phyloP scores from a whole-genome alignment of 163 green algal genomes.

The Botryococcus braunii region DNA sequence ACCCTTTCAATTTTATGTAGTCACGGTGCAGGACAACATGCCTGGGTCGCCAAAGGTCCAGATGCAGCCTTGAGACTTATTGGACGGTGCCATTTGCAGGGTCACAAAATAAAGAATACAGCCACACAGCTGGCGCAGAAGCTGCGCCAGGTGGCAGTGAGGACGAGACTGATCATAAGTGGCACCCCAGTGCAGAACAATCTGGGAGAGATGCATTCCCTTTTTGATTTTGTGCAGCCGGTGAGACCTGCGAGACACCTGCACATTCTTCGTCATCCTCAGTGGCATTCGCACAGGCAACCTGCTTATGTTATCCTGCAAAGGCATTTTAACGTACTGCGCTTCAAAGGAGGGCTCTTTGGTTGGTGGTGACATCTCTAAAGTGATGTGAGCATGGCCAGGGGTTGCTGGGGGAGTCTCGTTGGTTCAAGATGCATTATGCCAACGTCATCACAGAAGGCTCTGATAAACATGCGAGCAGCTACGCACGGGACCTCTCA shows the following conservation, averaged over 20 bases:
- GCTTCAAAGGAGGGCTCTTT: too few relatives aligned
- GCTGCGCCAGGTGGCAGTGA: constrained; percentile 51
- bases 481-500: constrained; percentile 20
- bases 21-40: too few relatives aligned
- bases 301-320: too few relatives aligned
- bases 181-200: constrained; percentile 95
- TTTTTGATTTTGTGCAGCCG: constrained; percentile 70
- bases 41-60: too few relatives aligned
- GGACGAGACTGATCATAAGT: constrained; percentile 69
- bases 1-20: too few relatives aligned
- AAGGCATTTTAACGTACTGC: too few relatives aligned
- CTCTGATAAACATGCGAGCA: constrained; percentile 44
- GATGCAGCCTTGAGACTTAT: too few relatives aligned
- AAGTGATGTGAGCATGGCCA: too few relatives aligned
- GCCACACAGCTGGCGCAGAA: constrained; percentile 68
- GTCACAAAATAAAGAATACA: constrained; percentile 87
- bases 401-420: constrained; percentile 62
- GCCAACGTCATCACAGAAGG: constrained; percentile 50
- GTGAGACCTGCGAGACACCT: background rate
- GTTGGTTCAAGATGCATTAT: constrained; percentile 59
- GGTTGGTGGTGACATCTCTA: too few relatives aligned
- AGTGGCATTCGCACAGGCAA: too few relatives aligned
- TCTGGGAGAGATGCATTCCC: constrained; percentile 78
- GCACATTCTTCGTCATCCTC: too few relatives aligned
- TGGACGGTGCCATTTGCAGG: constrained; percentile 30